Conservation (phyloP, 2,329 filamentous ascomycete genomes). For the Bipolaris zeicola region DNA sequence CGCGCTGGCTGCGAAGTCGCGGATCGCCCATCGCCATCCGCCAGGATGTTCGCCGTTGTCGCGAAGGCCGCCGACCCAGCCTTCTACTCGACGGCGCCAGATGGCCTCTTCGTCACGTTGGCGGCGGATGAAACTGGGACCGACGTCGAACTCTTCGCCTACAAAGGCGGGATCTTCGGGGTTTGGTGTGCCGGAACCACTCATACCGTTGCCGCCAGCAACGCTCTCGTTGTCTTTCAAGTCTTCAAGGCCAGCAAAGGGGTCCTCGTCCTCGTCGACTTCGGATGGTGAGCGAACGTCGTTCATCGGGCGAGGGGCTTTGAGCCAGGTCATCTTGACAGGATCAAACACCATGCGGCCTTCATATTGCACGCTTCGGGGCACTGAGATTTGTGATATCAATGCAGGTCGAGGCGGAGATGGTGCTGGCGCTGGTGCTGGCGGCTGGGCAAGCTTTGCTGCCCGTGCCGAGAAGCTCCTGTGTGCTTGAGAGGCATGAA, state of each 20-base stretch:
- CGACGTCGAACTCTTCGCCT: slow-evolving; percentile 96
- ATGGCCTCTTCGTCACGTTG: slow-evolving; percentile 90
- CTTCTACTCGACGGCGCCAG: slow-evolving; percentile 86
- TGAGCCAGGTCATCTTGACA: slow-evolving; percentile 96
- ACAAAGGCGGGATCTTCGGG: slow-evolving; percentile 57
- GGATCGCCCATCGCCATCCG: slow-evolving; percentile 78
- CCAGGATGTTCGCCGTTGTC: slow-evolving; percentile 51
- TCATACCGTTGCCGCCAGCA: slow-evolving; percentile 33
- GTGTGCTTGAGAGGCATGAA: slow-evolving; percentile 39
- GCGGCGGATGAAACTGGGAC: slow-evolving; percentile 86
- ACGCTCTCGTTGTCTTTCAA: slow-evolving; percentile 69
- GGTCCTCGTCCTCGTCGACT: slow-evolving; percentile 85
- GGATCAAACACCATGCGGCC: slow-evolving; percentile 99
- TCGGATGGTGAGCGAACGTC: slow-evolving; percentile 54
- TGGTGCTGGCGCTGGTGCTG: slow-evolving; percentile 54
- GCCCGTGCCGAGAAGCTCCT: slow-evolving; percentile 49
- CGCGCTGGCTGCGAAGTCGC: slow-evolving; percentile 51
- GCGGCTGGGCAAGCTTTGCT: slow-evolving; percentile 38
- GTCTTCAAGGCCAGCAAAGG: slow-evolving; percentile 94
- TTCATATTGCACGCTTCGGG: slow-evolving; percentile 88
- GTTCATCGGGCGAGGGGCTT: slow-evolving; percentile 58
- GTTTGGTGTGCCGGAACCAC: slow-evolving; percentile 25
- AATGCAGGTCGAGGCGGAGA: slow-evolving; percentile 70
- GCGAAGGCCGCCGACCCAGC: slow-evolving; percentile 72
- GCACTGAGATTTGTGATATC: slow-evolving; percentile 83